Evolutionary conservation across 1,284 basidiomycete genomes (phyloP).

Genomic region (Sparassis latifolia): DNA sequence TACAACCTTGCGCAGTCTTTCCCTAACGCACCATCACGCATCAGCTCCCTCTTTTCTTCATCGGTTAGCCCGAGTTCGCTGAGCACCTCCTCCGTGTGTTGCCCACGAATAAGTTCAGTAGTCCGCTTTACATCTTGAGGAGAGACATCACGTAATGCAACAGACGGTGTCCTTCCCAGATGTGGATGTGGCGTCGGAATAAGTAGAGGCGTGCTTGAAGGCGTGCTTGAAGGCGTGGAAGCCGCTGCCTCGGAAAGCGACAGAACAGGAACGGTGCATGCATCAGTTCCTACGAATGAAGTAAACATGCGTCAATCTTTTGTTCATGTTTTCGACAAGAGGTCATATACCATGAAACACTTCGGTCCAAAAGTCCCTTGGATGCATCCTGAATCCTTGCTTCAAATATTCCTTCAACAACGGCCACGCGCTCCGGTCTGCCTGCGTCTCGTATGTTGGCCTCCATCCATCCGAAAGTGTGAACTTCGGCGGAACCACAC

Average conservation of each 20-base stretch:
- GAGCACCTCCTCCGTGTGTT: conserved; percentile 41
- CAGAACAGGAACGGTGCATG: conserved; percentile 74
- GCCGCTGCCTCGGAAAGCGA: conserved; percentile 51
- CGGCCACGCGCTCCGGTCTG: conserved; percentile 53
- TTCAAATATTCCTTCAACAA: conserved; percentile 51
- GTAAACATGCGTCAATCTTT: not conserved
- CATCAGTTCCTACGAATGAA: conserved; percentile 52
- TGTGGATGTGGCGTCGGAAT: conserved; percentile 48
- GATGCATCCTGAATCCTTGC: conserved; percentile 53
- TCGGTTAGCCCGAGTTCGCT: conserved; percentile 12
- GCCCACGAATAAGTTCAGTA: conserved; percentile 36
- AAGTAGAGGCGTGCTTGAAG: conserved; percentile 8
- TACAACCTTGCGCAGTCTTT: not conserved
- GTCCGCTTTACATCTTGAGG: conserved; percentile 8
- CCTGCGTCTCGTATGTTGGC: conserved; percentile 46
- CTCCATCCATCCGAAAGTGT: conserved; percentile 38
- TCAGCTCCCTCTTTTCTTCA: conserved; percentile 9
- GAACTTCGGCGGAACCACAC: conserved; percentile 38
- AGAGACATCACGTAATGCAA: conserved; percentile 5
- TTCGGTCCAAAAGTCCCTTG: conserved; percentile 64
- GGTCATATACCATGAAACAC: conserved; percentile 51
- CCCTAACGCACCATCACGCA: conserved; percentile 14
- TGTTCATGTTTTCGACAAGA: not conserved
- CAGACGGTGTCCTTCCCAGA: conserved; percentile 27
- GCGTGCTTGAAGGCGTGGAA: conserved; percentile 26